Conservation (phyloP, 2,329 filamentous ascomycete species). For the Ophiostoma novo-ulmi region DNA sequence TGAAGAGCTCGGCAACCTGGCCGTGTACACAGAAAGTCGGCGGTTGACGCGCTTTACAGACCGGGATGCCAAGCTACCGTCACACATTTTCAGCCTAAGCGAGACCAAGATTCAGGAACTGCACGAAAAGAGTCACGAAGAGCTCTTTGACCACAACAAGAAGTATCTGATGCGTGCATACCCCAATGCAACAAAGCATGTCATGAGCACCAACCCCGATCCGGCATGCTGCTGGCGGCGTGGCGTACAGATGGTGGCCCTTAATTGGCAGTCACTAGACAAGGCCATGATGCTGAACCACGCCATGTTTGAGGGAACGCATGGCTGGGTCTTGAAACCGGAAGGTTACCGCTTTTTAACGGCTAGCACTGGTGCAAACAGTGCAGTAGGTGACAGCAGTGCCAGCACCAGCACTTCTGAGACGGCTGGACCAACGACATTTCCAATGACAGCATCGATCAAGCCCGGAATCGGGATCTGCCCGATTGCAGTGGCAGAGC, state of each 20-base stretch:
- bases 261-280: constrained; percentile 97
- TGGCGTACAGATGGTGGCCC: constrained; percentile 93
- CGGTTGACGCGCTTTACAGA: constrained; percentile 70
- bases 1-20: constrained; percentile 65
- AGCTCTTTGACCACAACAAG: constrained; percentile 83
- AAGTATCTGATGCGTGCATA: constrained; percentile 88
- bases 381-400: constrained; percentile 33
- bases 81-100: constrained; percentile 80
- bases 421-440: not conserved
- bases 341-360: constrained; percentile 56
- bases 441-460: not conserved
- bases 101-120: constrained; percentile 67
- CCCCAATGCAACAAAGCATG: constrained; percentile 63
- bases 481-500: constrained; percentile 42
- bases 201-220: constrained; percentile 91
- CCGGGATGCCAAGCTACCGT: constrained; percentile 53
- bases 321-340: constrained; percentile 84
- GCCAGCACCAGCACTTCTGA: constrained; percentile 28
- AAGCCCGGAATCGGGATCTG: constrained; percentile 29
- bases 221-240: constrained; percentile 86
- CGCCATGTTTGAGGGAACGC: constrained; percentile 86
- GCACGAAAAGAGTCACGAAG: constrained; percentile 58
- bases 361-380: constrained; percentile 30
- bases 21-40: constrained; percentile 81
- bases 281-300: constrained; percentile 94